These are phyloP conservation scores for Begonia peltatifolia DNA, from an alignment of 306 rosid genomes.

Conservation along the genomic window DNA sequence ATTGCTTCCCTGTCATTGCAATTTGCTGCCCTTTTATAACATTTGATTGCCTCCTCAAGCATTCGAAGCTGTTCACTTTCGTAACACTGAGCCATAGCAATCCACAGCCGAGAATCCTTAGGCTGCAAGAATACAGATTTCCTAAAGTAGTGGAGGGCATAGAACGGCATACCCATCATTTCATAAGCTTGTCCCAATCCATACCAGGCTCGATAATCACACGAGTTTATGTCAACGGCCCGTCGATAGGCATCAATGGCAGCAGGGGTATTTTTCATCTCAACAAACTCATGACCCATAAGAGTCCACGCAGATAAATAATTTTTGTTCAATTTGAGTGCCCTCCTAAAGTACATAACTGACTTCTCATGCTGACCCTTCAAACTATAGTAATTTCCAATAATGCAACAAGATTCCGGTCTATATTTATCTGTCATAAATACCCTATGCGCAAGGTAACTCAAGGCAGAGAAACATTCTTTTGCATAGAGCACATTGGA, in stretches of 20 bases:
- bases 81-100: conserved; percentile 90
- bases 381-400: conserved; percentile 94
- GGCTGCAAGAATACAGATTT: conserved; percentile 90
- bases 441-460: conserved; percentile 95
- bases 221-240: conserved; percentile 69
- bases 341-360: conserved; percentile 84
- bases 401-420: conserved; percentile 95
- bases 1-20: conserved; percentile 90
- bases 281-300: conserved; percentile 96
- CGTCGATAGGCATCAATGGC: conserved; percentile 96
- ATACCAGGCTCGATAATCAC: conserved; percentile 99
- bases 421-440: conserved; percentile 89
- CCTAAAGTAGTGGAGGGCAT: conserved; percentile 89
- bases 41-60: conserved; percentile 84
- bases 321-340: conserved; percentile 88
- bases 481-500: conserved; percentile 94
- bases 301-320: conserved; percentile 96
- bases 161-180: conserved; percentile 95
- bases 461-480: conserved; percentile 70
- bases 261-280: conserved; percentile 97
- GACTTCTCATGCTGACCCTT: conserved; percentile 95
- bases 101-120: conserved; percentile 89
- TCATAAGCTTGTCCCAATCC: conserved; percentile 98
- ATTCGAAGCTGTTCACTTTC: conserved; percentile 73
- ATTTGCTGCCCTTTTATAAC: conserved; percentile 73